Conservation (phyloP, 2,329 filamentous ascomycete species). For the Paramyrothecium sp. region DNA sequence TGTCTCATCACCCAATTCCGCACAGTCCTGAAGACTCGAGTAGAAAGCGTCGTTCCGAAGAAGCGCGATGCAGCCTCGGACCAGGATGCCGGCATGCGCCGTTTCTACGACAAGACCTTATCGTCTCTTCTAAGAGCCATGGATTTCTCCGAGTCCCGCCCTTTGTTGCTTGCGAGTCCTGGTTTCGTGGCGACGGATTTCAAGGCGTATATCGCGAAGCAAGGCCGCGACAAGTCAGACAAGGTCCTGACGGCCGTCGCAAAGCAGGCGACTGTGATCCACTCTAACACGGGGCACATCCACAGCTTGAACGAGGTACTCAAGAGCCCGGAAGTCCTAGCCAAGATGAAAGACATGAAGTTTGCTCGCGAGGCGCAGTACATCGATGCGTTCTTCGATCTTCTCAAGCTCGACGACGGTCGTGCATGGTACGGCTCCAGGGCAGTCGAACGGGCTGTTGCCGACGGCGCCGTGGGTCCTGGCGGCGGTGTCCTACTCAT, state of each 20-base stretch:
- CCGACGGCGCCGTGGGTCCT: conserved; percentile 82
- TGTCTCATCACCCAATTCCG: conserved; percentile 80
- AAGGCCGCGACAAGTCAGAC: conserved; percentile 57
- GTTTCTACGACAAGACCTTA: conserved; percentile 76
- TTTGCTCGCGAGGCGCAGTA: conserved; percentile 79
- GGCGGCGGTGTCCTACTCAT: conserved; percentile 84
- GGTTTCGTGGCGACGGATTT: conserved; percentile 85
- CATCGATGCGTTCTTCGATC: conserved; percentile 80
- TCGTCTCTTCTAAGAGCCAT: conserved; percentile 75
- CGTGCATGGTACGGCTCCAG: conserved; percentile 86
- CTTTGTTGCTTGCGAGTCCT: conserved; percentile 81
- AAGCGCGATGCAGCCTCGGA: conserved; percentile 65
- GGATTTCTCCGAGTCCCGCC: conserved; percentile 68
- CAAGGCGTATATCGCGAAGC: conserved; percentile 67
- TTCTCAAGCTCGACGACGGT: conserved; percentile 80
- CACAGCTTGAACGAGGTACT: conserved; percentile 88
- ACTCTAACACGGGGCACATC: conserved; percentile 81
- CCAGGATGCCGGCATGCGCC: conserved; percentile 66
- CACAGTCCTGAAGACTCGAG: conserved; percentile 62
- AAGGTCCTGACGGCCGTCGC: conserved; percentile 65
- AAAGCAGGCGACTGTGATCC: conserved; percentile 70
- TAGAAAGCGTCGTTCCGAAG: conserved; percentile 66
- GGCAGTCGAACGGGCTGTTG: conserved; percentile 80
- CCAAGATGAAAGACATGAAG: conserved; percentile 80
- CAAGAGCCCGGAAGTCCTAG: conserved; percentile 73